Evolutionary conservation across 345 rosid species (phyloP), one percentile per base, ranked within the genome.

Genomic region (Salix purpurea): DNA sequence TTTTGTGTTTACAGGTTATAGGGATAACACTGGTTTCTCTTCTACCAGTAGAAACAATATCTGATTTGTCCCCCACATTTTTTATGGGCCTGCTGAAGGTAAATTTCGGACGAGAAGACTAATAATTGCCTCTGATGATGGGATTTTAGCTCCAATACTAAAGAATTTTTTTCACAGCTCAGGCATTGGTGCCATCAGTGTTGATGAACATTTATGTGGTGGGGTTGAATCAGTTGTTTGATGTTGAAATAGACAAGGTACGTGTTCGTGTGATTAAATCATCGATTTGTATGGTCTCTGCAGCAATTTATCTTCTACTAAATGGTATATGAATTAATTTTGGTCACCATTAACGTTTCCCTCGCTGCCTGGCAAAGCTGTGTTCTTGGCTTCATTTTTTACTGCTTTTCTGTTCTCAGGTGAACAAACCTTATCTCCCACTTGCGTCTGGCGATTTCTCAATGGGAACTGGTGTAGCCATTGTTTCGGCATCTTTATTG

Each of bases 231-330:
- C 83, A 77, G 56, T 36, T 84, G 61, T 81, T 60, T 24, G 87
- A 84, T 69, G 67, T 82, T 6, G 78, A 84, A 62, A 82, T 82
- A 39, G 85, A 84, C 81, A 84, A 82, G 83, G 87, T 84, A 73
- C 23, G 58, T 19, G 19, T 52, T 2, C 58, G 1, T 2, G 10
- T 52, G 58, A 7, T 19, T 52, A 19, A 52, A 6, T 52, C 8
- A 52, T 52, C 58, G 21, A 6, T 52, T 56, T 56, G 24, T 3
- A 56, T n/a, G 13, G 3, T 56, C 61, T 56, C 5, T 56, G 52
- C 52, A 46, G 18, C 46, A 42, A 42, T 11, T 42, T 42, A 42
- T 46, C 52, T 14, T 46, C 18, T 46, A 46, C 52, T 46, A 14
- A 46, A 12, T 46, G 52, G 18, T 12, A 14, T 46, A 46, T 46